A percentile compares a stretch with the other conserved stretches of the same genome.
Evolutionary conservation across 2,329 filamentous ascomycete genomes (phyloP).

Genomic region (Botrytis paeoniae): DNA sequence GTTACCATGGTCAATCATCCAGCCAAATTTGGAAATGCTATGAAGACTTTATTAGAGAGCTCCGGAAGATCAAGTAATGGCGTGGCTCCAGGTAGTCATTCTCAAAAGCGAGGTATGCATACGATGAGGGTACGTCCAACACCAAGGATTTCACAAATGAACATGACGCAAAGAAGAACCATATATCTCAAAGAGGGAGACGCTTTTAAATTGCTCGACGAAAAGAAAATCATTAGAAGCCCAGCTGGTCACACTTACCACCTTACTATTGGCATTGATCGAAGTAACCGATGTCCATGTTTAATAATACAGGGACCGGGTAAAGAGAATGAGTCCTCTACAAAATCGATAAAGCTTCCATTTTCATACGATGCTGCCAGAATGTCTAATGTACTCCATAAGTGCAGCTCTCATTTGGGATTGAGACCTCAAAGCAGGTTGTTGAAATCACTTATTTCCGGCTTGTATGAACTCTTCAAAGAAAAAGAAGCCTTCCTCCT

Average conservation of each 20-base stretch:
- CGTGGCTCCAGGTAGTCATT: constrained; percentile 35
- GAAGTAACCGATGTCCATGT: constrained; percentile 59
- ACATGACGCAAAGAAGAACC: constrained; percentile 44
- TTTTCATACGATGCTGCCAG: constrained; percentile 56
- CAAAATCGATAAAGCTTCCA: constrained; percentile 53
- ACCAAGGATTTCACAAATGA: not conserved
- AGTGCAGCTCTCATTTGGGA: constrained; percentile 48
- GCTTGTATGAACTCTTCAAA: constrained; percentile 57
- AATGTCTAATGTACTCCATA: constrained; percentile 42
- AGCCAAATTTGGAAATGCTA: constrained; percentile 66
- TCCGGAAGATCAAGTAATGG: constrained; percentile 41
- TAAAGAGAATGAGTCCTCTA: constrained; percentile 39
- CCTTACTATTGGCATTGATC: constrained; percentile 63
- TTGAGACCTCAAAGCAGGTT: constrained; percentile 37
- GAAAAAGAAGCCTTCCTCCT: constrained; percentile 64
- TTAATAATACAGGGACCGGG: constrained; percentile 55
- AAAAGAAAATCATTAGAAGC: constrained; percentile 35
- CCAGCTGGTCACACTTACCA: constrained; percentile 44
- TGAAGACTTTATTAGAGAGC: constrained; percentile 57
- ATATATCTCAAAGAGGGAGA: constrained; percentile 55
- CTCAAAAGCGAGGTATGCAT: constrained; percentile 53
- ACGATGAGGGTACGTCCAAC: constrained; percentile 39
- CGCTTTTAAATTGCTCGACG: constrained; percentile 53
- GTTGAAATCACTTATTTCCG: constrained; percentile 40
- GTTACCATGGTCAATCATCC: constrained; percentile 72